These are phyloP conservation scores for Chlorella sp. DNA, from an alignment of 139 green algal species.

Conservation along the genomic window DNA sequence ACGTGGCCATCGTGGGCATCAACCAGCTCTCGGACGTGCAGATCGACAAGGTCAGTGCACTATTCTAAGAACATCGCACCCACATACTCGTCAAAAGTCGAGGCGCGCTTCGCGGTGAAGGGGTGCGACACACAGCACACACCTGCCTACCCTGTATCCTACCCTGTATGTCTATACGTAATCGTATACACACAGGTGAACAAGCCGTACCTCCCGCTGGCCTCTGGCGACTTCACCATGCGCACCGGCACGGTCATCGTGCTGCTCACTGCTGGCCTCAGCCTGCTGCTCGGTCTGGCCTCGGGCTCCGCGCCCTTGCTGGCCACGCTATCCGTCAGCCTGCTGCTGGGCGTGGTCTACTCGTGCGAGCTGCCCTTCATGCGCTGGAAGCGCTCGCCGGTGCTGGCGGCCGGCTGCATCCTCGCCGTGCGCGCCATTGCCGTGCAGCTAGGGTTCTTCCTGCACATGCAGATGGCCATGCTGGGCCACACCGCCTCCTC, in stretches of 20 bases:
- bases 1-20: constrained; percentile 89
- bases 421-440: constrained; percentile 56
- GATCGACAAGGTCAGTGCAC: constrained; percentile 66
- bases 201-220: constrained; percentile 95
- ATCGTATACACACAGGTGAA: constrained; percentile 67
- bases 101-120: too few species aligned
- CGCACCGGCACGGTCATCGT: constrained; percentile 35
- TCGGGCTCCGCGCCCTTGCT: constrained; percentile 54
- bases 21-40: constrained; percentile 83
- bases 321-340: constrained; percentile 59
- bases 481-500: not conserved
- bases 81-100: too few species aligned
- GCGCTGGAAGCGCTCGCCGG: constrained; percentile 85
- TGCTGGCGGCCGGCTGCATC: constrained; percentile 74
- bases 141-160: too few species aligned
- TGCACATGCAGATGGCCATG: constrained; percentile 55
- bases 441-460: constrained; percentile 81
- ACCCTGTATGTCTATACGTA: too few species aligned
- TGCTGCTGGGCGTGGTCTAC: constrained; percentile 84
- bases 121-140: too few species aligned
- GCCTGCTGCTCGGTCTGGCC: constrained; percentile 33
- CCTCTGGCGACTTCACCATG: constrained; percentile 76
- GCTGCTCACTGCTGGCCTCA: constrained; percentile 4
- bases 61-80: too few species aligned
- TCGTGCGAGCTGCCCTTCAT: constrained; percentile 81